Evolutionary conservation across 192 early-diverging fungal genomes (phyloP), one percentile per base, ranked within the genome.

Genomic region (Diversispora epigaea): DNA sequence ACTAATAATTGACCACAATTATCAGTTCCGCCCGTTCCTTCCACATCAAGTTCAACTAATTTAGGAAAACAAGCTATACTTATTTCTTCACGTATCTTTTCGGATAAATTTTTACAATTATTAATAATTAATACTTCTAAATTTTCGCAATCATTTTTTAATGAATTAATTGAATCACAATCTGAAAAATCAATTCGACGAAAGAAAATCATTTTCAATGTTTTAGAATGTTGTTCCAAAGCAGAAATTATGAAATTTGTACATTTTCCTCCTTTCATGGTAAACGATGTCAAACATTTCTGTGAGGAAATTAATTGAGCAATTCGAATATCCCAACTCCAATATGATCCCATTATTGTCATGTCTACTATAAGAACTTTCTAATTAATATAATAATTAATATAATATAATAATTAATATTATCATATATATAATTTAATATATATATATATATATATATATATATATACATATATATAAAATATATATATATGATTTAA

Each of bases 361-460:
- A 63, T 63, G 39, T 63, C 61, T 17, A 63, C 39, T 40, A 40
- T 63, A 43, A 63, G 61, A 15, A 63, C 40, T 63, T 40, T 32
- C 61, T 63, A 25, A 7, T 52, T 52, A 15, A 15, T 52, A 15
- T 52, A 15, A 15, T 52, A 25, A 25, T 22, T 22, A 58, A 58
- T 22, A 25, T 22, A 55, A 10, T 4, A 11, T 55, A 11, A 55
- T 15, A 17, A n/a, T 56, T 56, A 15, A 19, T 19, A 15, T 19
- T 22, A 58, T 22, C 5, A 58, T 10, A 22, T 10, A 22, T 25
- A 22, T 22, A 17, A 58, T 55, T 3, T 22, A 3, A 10, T 7
- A 2, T 22, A 14, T 57, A 25, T 9, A 5, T 19, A 22, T 4
- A 21, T 9, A 6, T 4, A 25, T 32, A 60, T 7, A 60, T 0